A percentile compares a stretch with the other conserved stretches of the same genome.
phyloP scores from a whole-genome alignment of 768 basidiomycete genomes.

The Mycena venus region DNA sequence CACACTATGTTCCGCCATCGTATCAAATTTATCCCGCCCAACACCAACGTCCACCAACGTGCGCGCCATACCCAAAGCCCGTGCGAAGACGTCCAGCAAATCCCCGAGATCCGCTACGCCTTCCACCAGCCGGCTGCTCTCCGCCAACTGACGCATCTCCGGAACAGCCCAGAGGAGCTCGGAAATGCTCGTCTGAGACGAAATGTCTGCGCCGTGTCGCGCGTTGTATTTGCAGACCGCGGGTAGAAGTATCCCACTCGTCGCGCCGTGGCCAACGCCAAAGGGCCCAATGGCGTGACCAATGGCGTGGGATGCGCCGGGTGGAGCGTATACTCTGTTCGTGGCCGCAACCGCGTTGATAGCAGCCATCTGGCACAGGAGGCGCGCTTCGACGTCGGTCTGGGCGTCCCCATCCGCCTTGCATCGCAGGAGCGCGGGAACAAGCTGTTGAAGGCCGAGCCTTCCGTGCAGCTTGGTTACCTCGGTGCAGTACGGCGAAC shows the following conservation, averaged over 20 bases:
- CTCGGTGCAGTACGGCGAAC: background rate
- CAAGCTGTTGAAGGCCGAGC: background rate
- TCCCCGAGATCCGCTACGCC: conserved; percentile 1
- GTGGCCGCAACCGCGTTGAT: background rate
- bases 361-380: background rate
- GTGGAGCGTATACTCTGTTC: background rate
- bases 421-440: conserved; percentile 1
- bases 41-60: conserved; percentile 4
- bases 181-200: background rate
- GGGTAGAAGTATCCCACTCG: conserved; percentile 9
- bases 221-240: too few relatives aligned
- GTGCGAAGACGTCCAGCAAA: background rate
- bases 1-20: conserved; percentile 5
- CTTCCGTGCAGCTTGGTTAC: conserved; percentile 3
- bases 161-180: background rate
- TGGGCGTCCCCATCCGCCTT: background rate
- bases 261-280: conserved; percentile 5
- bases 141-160: conserved; percentile 6
- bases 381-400: background rate
- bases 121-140: background rate
- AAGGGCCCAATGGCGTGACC: conserved; percentile 8
- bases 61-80: conserved; percentile 1
- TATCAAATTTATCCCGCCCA: background rate
- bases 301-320: conserved; percentile 6
- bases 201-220: background rate